Evolutionary conservation across 768 basidiomycete genomes (phyloP), one percentile per base, ranked within the genome.

Genomic region (Termitomyces sp.): DNA sequence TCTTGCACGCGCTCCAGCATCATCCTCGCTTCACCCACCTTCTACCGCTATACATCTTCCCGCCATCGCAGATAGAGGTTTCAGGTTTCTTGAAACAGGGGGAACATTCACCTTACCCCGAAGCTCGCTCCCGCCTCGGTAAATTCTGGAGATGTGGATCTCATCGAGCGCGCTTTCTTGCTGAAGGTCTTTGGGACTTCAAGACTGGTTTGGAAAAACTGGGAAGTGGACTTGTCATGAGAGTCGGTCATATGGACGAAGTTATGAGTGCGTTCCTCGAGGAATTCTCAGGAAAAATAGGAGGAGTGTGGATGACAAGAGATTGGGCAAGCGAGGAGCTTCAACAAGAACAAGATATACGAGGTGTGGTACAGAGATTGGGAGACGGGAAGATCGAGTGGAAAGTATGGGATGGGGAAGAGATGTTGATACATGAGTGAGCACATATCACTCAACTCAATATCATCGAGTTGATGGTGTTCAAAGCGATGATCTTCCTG

Each of bases 1-100:
- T 54, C 8, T 23, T 39, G 8, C 53, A 54, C 43, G 42, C 53
- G n/a, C 14, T 45, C 11, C 30, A 32, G 25, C 7, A 34, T 25
- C 45, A 35, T 25, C 21, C 28, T 23, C 42, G 43, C 11, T 54
- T 45, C 35, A 54, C 43, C 8, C 53, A 54, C 19, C 40, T 54
- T 21, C 30, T 54, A 35, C 53, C 53, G 1, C 10, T 54, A 23
- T 54, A 54, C 41, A 46, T 54, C 28, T 34, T 54, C 28, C 45
- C 53, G 14, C 53, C 43, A 35, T 54, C 27, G 7, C 42, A 54
- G 43, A 37, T 54, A 19, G 53, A 54, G 28, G 53, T 54, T 27
- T 54, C 53, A 34, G 32, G 44, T 34, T 35, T 45, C 45, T 6
- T 54, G 34, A 30, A 45, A n/a, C 16, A n/a, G 25, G 53, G 43